Percentiles rank a stretch among this genome's conserved stretches.
These are phyloP conservation scores for Botrytis porri DNA, from an alignment of 2,329 filamentous ascomycete species.

Conservation along the genomic window DNA sequence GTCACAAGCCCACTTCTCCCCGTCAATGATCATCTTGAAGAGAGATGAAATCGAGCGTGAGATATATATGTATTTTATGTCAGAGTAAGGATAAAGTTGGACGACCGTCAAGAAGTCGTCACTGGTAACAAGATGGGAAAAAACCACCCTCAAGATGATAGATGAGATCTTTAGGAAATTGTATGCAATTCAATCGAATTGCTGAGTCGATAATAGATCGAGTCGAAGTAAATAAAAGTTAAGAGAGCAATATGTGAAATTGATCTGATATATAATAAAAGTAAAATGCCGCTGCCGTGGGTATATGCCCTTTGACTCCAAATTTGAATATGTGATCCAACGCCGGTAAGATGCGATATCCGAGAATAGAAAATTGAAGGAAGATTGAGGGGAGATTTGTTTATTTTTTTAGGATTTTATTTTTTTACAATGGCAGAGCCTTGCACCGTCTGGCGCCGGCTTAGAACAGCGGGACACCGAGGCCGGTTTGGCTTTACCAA, in stretches of 20 bases:
- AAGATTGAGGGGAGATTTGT: slow-evolving; percentile 23
- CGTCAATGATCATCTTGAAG: slow-evolving; percentile 74
- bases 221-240: slow-evolving; percentile 32
- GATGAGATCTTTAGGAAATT: slow-evolving; percentile 25
- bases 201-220: slow-evolving; percentile 38
- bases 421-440: slow-evolving; percentile 32
- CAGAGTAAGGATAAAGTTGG: slow-evolving; percentile 16
- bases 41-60: slow-evolving; percentile 26
- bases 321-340: slow-evolving; percentile 24
- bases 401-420: background rate
- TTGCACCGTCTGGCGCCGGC: slow-evolving; percentile 39
- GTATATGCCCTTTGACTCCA: slow-evolving; percentile 33
- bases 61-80: slow-evolving; percentile 17
- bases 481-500: slow-evolving; percentile 36
- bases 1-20: slow-evolving; percentile 96
- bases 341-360: slow-evolving; percentile 34
- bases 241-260: slow-evolving; percentile 16
- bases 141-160: slow-evolving; percentile 33
- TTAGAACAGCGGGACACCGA: slow-evolving; percentile 37
- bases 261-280: slow-evolving; percentile 15
- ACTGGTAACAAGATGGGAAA: slow-evolving; percentile 20
- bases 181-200: slow-evolving; percentile 35
- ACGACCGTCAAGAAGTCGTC: slow-evolving; percentile 31
- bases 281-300: slow-evolving; percentile 29
- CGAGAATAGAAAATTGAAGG: slow-evolving; percentile 27